Evolutionary conservation across 2,329 filamentous ascomycete species (phyloP).

Genomic region (Fusarium camptoceras): DNA sequence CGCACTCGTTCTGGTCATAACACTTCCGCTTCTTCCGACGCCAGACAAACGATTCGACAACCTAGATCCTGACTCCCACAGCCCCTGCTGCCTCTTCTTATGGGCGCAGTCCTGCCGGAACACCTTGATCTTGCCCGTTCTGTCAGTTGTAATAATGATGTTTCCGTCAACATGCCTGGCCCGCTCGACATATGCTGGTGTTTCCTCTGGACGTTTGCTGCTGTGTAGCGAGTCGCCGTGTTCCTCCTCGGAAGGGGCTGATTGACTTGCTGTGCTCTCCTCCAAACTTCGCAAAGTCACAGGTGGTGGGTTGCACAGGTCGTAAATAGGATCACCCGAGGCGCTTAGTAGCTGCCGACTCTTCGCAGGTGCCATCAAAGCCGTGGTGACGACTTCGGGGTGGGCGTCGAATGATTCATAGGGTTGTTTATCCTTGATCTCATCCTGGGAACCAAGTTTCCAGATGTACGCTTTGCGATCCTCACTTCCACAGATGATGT

Average conservation of each 20-base stretch:
- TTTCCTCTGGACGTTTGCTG: constrained; percentile 69
- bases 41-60: constrained; percentile 77
- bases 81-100: constrained; percentile 78
- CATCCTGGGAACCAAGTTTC: constrained; percentile 68
- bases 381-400: constrained; percentile 87
- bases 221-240: constrained; percentile 50
- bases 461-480: constrained; percentile 92
- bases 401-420: constrained; percentile 94
- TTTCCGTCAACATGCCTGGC: constrained; percentile 83
- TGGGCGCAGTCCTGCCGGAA: constrained; percentile 95
- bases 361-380: constrained; percentile 82
- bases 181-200: constrained; percentile 81
- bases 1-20: constrained; percentile 65
- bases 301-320: constrained; percentile 94
- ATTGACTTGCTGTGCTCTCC: constrained; percentile 64
- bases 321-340: constrained; percentile 93
- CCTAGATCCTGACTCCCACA: constrained; percentile 81
- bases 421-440: constrained; percentile 81
- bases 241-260: constrained; percentile 52
- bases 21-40: constrained; percentile 68
- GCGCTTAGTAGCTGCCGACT: constrained; percentile 81
- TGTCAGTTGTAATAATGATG: constrained; percentile 92
- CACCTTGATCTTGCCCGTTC: constrained; percentile 89
- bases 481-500: constrained; percentile 93
- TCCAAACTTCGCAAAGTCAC: constrained; percentile 82